Conservation (phyloP, 345 rosid genomes). For the Eucalyptus cladocalyx region DNA sequence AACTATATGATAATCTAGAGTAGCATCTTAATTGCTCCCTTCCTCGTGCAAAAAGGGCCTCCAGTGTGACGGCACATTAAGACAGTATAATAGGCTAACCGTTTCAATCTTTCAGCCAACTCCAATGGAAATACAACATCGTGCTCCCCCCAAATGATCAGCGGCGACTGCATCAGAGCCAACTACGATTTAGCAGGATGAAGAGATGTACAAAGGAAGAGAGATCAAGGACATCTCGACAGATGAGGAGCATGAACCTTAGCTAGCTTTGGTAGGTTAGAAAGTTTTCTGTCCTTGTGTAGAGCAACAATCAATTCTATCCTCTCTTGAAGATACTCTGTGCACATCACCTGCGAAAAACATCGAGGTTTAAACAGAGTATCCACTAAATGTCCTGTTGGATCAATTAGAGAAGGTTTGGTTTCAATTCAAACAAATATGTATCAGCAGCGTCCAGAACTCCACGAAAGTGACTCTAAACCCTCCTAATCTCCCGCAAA, state of each 20-base stretch:
- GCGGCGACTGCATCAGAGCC: constrained; percentile 39
- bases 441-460: not conserved
- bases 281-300: constrained; percentile 56
- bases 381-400: not conserved
- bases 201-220: not conserved
- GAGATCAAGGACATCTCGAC: not conserved
- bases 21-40: not conserved
- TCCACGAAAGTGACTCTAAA: not conserved
- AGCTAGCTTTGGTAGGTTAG: constrained; percentile 59
- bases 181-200: not conserved
- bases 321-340: constrained; percentile 58
- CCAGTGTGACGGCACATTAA: not conserved
- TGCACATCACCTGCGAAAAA: constrained; percentile 61
- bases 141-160: constrained; percentile 75
- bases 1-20: not conserved
- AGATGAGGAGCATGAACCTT: constrained; percentile 29
- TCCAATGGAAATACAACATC: constrained; percentile 78
- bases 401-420: not conserved
- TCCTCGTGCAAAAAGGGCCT: not conserved
- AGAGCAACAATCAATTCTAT: constrained; percentile 55
- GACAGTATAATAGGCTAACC: constrained; percentile 4
- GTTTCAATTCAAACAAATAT: not conserved
- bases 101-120: constrained; percentile 61
- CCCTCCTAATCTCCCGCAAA: not conserved
- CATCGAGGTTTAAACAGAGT: not conserved